Conservation (phyloP, 2,329 filamentous ascomycete species). For the Neospermospora avenae region DNA sequence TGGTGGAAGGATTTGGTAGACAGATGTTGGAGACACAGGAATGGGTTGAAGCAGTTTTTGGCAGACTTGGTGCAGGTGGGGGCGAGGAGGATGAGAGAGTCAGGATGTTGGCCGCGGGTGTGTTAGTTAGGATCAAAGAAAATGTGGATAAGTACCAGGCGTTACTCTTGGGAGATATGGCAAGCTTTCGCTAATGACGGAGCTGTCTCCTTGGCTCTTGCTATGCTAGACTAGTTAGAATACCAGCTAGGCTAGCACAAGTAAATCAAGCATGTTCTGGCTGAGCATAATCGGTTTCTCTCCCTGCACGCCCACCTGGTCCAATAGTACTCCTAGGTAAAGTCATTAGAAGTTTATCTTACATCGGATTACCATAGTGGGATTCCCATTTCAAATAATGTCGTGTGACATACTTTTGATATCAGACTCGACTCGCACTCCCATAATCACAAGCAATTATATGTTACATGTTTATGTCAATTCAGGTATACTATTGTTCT, state of each 20-base stretch:
- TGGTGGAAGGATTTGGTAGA: conserved; percentile 72
- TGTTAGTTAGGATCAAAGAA: conserved; percentile 75
- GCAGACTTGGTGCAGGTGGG: conserved; percentile 40
- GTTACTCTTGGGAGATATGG: conserved; percentile 67
- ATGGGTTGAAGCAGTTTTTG: conserved; percentile 79
- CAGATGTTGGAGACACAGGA: conserved; percentile 82
- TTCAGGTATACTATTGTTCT: background rate
- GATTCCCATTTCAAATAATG: too few species aligned
- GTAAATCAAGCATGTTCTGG: too few species aligned
- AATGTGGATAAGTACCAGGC: conserved; percentile 79
- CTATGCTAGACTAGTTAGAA: background rate
- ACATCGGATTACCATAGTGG: too few species aligned
- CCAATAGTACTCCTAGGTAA: too few species aligned
- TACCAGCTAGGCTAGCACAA: too few species aligned
- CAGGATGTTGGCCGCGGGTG: conserved; percentile 73
- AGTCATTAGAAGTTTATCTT: too few species aligned
- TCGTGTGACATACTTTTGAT: too few species aligned
- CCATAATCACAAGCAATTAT: background rate
- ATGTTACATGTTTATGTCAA: background rate
- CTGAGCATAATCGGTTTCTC: too few species aligned
- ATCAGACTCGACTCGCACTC: background rate
- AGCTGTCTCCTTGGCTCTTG: too few species aligned
- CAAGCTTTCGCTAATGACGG: conserved; percentile 36
- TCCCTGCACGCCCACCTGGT: too few species aligned
- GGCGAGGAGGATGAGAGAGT: conserved; percentile 72